Percentiles rank a stretch among this genome's conserved stretches.
Conservation (phyloP, 306 rosid species). For the Rosa rugosa region DNA sequence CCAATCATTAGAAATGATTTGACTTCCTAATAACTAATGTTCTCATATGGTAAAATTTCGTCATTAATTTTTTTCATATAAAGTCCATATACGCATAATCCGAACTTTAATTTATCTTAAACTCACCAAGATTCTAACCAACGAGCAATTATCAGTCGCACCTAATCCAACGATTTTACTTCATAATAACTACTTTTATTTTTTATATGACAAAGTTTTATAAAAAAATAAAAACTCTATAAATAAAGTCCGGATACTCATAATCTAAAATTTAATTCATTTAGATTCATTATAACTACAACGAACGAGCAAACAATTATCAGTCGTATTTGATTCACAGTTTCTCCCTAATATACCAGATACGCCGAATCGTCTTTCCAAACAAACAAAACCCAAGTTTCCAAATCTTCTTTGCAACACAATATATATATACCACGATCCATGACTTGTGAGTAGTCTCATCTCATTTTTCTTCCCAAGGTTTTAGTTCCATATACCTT, state of each 20-base stretch:
- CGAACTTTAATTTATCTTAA: too few relatives aligned
- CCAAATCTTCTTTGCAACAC: background rate
- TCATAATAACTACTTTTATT: too few relatives aligned
- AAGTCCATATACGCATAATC: too few relatives aligned
- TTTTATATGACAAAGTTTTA: too few relatives aligned
- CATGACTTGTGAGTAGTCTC: background rate
- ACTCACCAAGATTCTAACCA: too few relatives aligned
- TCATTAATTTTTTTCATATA: too few relatives aligned
- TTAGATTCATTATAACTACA: background rate
- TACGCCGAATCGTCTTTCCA: background rate
- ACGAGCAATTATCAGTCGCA: too few relatives aligned
- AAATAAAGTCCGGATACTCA: background rate
- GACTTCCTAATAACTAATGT: background rate
- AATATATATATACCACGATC: background rate
- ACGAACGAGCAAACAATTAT: too few relatives aligned
- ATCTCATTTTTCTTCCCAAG: background rate
- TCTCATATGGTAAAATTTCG: too few relatives aligned
- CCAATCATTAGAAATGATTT: background rate
- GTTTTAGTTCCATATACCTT: background rate
- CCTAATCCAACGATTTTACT: too few relatives aligned
- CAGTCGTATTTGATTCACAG: background rate
- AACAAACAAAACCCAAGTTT: background rate
- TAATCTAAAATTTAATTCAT: background rate
- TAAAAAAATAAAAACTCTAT: background rate
- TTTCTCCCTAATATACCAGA: too few relatives aligned